Evolutionary conservation across 768 basidiomycete species (phyloP), one percentile per base, ranked within the genome.

Genomic region (Tubosaeta brunneosetosa): DNA sequence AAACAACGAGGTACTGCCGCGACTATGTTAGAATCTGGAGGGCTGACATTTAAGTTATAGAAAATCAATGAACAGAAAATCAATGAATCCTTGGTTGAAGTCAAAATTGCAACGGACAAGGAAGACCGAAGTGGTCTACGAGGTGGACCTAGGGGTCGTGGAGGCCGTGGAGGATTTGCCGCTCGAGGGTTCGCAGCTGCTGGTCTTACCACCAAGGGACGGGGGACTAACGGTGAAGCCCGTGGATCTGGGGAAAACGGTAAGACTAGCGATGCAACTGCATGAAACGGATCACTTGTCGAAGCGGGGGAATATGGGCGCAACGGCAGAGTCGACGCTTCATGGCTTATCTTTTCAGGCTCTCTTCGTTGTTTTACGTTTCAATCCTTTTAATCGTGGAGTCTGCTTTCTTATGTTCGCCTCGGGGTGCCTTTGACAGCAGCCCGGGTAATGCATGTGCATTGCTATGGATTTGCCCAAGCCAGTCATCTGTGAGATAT

Each of bases 101-200:
- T 91, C 27, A 84, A 82, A 64, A 80, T 86, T 59, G 88, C 89
- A 26, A 80, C 77, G n/a, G 87, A 81, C 49, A 74, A 73, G 52
- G 76, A 76, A 31, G 71, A 58, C 63, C 75, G 55, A 64, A 69
- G 53, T 55, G 61, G 76, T 19, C 61, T 68, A 14, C 73, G 81
- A 19, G 75, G 81, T 14, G 77, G 85, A 3, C 77, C 79, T 3
- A 75, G 84, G 26, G 77, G 81, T 19, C 79, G 78, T 2, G 75
- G 77, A 11, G 73, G 76, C 17, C 61, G 74, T 6, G 71, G 78
- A 12, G 64, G 57, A 8, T 90, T 76, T 61, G 84, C 79, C n/a
- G 77, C 81, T 12, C 74, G 87, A 53, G 81, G 81, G 12, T 78
- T 90, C 49, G 79, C 83, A 4, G 82, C 83, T 9, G 88, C 86